Evolutionary conservation across 2,329 filamentous ascomycete species (phyloP), one percentile per base, ranked within the genome.

Genomic region (Laburnicola sp.): DNA sequence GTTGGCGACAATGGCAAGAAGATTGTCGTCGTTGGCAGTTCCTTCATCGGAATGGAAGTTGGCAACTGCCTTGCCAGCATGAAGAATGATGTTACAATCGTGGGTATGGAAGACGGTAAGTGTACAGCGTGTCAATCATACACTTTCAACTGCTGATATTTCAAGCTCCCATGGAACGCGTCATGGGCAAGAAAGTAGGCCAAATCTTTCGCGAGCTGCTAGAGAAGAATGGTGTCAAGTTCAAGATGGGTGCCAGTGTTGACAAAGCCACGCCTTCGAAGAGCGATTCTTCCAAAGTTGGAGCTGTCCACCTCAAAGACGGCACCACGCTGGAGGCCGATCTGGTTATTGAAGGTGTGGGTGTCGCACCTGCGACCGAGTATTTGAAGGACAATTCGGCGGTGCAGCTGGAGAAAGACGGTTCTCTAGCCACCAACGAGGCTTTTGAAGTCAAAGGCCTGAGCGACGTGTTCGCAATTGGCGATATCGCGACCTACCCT

Each of bases 31-130:
- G 80, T 99, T 47, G 94, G 94, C 35, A 93, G 88, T 52, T 96
- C 91, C 0, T 99, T 99, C 74, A 99, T 99, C 67, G 94, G 94
- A 35, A 95, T 99, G 89, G 94, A 99, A 74, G 84, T 95, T n/a
- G 93, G 89, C 54, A 94, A 92, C 57, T 87, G 78, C 46, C 76
- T 95, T 0, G 86, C 88, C 0, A 76, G 82, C 38, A 88, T 87
- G 63, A 87, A 88, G 64, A 96, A 99, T 71, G 77, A 86, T 6
- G 91, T 99, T 11, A 88, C 88, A 6, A 85, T 97, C 35, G 79
- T 99, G 22, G 94, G 94, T 32, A 93, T 92, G 88, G 91, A 96
- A 68, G 84, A 84, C 52, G 62, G 68, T 64, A 59, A 45, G 58
- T 57, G 25, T 2, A 22, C 2, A 23, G 5, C 35, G 23, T n/a